Base-by-base conservation (phyloP, 179 eudicot species). In the Vitellaria paradoxa region DNA sequence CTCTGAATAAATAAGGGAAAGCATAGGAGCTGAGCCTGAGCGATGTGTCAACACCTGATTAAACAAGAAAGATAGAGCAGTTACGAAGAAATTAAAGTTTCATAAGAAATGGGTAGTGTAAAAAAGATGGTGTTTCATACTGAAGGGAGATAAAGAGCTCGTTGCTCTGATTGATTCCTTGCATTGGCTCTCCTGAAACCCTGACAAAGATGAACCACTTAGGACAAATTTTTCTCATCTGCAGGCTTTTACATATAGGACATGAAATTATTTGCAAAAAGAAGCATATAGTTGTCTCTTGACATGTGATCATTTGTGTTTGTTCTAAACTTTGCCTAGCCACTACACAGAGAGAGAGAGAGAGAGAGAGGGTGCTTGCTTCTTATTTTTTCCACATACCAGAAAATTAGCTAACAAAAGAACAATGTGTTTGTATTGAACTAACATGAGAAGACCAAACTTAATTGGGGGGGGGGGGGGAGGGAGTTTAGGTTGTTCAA, bases 61-160 rank as follows among this genome's bases (percentile, higher is more conserved):
- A 69, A 65, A 66, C 69, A 60, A 60, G 21, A 42, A 40, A 64
- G 74, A 45, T 24, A 40, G 42, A 12, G 23, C 53, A 50, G 46
- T 57, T 4, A 70, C 23, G 46, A 68, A 37, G 52, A 73, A 17
- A 66, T 40, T 8, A 71, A 62, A 77, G 30, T 23, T n/a, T 45
- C 14, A 13, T 52, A 74, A 40, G 47, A 24, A 70, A 63, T 76
- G 60, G 13, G 18, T 65, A 47, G 59, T 70, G 45, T 15, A 24
- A 13, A 61, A 63, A 52, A 57, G 14, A 21, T 15, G n/a, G 56
- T 66, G 18, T 72, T 75, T 20, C 87, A 67, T 89, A 92, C 98
- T 77, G 98, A 92, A 80, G 93, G 93, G 88, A 94, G 98, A 84
- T 94, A 94, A 85, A 88, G 90, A 62, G 93, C 83, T 56, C 87